Conservation (phyloP, 768 basidiomycete genomes). For the Tephrocybe rancida region DNA sequence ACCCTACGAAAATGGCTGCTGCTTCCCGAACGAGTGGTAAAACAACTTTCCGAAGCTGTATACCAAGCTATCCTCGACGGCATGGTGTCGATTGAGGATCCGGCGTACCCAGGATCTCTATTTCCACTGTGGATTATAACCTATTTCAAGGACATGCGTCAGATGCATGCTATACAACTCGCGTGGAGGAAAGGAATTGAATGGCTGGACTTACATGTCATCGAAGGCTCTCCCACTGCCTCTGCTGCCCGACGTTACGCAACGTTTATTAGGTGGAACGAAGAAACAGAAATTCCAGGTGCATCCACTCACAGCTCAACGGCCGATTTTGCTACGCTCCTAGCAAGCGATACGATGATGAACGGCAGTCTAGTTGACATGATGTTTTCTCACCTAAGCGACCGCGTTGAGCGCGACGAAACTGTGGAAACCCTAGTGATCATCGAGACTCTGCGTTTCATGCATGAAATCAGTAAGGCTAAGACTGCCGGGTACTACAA, state of each 20-base stretch:
- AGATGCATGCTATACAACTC: neutral
- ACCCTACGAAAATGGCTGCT: too few relatives aligned
- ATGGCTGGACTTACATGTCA: neutral
- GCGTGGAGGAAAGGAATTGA: neutral
- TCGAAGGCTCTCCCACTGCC: neutral
- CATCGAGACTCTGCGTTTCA: constrained; percentile 11
- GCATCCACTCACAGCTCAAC: neutral
- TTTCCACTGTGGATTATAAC: neutral
- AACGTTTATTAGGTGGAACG: constrained; percentile 5
- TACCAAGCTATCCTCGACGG: constrained; percentile 1
- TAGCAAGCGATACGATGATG: neutral
- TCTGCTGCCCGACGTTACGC: neutral
- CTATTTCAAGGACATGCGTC: neutral
- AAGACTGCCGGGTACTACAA: neutral
- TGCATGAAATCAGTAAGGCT: constrained; percentile 10
- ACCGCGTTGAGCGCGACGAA: constrained; percentile 1
- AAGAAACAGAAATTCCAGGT: neutral
- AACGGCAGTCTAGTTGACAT: constrained; percentile 7
- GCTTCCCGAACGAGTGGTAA: too few relatives aligned
- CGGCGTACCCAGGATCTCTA: neutral
- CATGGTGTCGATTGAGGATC: neutral
- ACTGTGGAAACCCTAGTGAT: constrained; percentile 6
- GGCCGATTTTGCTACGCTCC: neutral
- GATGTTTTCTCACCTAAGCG: constrained; percentile 11
- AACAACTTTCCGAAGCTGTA: neutral